Conservation (phyloP, 2,329 filamentous ascomycete species). For the Chrysosporium keratinophilum region DNA sequence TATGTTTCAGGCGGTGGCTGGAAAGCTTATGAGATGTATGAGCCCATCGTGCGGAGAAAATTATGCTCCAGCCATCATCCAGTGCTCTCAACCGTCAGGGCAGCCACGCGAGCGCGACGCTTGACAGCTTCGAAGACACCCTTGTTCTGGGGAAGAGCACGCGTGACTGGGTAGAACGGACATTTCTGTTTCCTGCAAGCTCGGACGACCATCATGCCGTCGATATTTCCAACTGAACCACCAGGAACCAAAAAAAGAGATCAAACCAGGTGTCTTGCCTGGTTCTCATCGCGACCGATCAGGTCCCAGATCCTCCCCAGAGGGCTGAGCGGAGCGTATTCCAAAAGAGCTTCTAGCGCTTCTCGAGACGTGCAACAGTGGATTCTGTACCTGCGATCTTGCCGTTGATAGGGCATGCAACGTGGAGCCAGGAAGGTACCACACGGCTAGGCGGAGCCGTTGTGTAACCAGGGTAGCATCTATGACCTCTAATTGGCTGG, state of each 20-base stretch:
- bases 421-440: constrained; percentile 2
- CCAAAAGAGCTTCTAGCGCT: constrained; percentile 6
- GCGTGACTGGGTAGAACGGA: background rate
- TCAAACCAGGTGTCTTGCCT: background rate
- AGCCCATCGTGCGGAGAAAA: background rate
- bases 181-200: background rate
- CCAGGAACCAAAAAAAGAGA: too few species aligned
- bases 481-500: background rate
- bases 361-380: constrained; percentile 7
- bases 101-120: too few species aligned
- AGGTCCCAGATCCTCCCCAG: background rate
- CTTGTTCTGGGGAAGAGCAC: background rate
- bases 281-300: background rate
- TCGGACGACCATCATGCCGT: background rate
- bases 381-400: background rate
- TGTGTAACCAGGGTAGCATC: constrained; percentile 1
- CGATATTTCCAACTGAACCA: too few species aligned
- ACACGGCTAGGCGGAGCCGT: constrained; percentile 7
- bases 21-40: background rate
- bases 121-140: too few species aligned
- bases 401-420: constrained; percentile 8
- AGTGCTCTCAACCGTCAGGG: too few species aligned
- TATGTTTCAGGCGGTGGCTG: constrained; percentile 1
- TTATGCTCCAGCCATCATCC: too few species aligned
- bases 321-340: background rate